These are phyloP conservation scores for Metschnikowia noctiluminum DNA, from an alignment of 805 yeast genomes.

Conservation along the genomic window DNA sequence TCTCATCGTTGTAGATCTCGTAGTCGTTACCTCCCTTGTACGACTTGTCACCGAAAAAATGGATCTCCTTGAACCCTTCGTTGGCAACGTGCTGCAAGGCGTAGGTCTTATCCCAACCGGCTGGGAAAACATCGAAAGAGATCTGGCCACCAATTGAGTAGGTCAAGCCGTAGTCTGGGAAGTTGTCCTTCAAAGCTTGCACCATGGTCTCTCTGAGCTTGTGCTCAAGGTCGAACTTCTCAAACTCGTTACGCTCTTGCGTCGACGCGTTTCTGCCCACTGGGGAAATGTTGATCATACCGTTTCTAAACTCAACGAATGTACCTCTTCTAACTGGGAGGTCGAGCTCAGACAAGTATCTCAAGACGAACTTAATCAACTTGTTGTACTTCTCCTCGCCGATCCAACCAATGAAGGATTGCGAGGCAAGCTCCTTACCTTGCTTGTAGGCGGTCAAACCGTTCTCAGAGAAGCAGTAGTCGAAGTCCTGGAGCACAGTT, in stretches of 20 bases:
- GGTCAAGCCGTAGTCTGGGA: slow-evolving; percentile 81
- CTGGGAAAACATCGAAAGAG: slow-evolving; percentile 98
- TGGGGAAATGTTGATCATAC: slow-evolving; percentile 98
- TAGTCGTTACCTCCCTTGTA: slow-evolving; percentile 98
- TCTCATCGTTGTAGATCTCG: slow-evolving; percentile 86
- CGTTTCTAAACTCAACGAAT: slow-evolving; percentile 97
- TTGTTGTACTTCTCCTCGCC: slow-evolving; percentile 94
- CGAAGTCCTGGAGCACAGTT: slow-evolving; percentile 73
- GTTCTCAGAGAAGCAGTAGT: slow-evolving; percentile 95
- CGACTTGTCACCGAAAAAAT: slow-evolving; percentile 98
- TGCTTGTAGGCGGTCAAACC: slow-evolving; percentile 96
- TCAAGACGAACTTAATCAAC: slow-evolving; percentile 79
- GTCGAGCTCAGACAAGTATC: slow-evolving; percentile 80
- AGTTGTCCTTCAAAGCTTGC: slow-evolving; percentile 74
- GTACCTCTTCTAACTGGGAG: slow-evolving; percentile 98
- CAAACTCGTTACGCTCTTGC: slow-evolving; percentile 89
- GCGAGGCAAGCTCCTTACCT: slow-evolving; percentile 86
- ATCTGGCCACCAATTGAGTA: slow-evolving; percentile 99
- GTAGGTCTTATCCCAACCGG: slow-evolving; percentile 99
- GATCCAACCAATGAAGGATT: slow-evolving; percentile 91
- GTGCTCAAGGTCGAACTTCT: slow-evolving; percentile 75
- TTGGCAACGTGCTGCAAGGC: slow-evolving; percentile 86
- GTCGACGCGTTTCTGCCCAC: slow-evolving; percentile 97
- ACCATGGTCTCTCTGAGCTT: slow-evolving; percentile 84
- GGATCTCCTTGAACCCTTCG: slow-evolving; percentile 84